Conservation (phyloP, 176 grass and related monocot species). For the Raddia guianensis region DNA sequence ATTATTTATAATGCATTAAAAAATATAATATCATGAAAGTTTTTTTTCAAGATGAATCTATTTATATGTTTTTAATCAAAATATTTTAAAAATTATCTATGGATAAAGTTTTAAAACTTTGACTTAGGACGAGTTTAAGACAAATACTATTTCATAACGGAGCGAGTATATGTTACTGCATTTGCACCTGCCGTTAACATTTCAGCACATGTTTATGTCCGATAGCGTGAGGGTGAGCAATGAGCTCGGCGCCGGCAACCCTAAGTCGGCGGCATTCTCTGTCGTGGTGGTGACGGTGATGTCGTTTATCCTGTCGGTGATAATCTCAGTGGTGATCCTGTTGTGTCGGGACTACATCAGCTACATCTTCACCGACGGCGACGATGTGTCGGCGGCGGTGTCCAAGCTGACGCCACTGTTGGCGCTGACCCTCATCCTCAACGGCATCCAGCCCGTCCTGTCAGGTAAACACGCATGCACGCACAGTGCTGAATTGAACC, state of each 20-base stretch:
- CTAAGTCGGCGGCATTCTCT: constrained; percentile 58
- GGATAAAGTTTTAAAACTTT: too few relatives aligned
- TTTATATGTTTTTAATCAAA: too few relatives aligned
- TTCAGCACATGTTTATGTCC: not conserved
- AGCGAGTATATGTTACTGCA: not conserved
- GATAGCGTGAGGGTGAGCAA: constrained; percentile 60
- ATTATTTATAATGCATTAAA: too few relatives aligned
- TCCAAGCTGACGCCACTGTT: constrained; percentile 52
- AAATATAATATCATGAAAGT: too few relatives aligned
- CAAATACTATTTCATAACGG: too few relatives aligned
- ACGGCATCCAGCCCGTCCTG: constrained; percentile 69
- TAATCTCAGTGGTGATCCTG: constrained; percentile 45
- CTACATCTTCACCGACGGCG: constrained; percentile 63
- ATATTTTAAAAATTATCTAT: too few relatives aligned
- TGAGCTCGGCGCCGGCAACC: constrained; percentile 45
- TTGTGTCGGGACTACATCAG: constrained; percentile 44
- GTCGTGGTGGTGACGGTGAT: constrained; percentile 41
- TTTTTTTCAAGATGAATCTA: too few relatives aligned
- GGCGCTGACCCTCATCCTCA: constrained; percentile 60
- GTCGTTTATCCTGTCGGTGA: constrained; percentile 35
- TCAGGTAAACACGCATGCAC: constrained; percentile 38
- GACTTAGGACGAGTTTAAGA: too few relatives aligned
- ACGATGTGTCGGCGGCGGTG: constrained; percentile 51
- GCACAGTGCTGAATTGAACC: not conserved
- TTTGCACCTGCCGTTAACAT: not conserved